Evolutionary conservation across 331 rosid species (phyloP).

Genomic region (Dryas integrifolia): DNA sequence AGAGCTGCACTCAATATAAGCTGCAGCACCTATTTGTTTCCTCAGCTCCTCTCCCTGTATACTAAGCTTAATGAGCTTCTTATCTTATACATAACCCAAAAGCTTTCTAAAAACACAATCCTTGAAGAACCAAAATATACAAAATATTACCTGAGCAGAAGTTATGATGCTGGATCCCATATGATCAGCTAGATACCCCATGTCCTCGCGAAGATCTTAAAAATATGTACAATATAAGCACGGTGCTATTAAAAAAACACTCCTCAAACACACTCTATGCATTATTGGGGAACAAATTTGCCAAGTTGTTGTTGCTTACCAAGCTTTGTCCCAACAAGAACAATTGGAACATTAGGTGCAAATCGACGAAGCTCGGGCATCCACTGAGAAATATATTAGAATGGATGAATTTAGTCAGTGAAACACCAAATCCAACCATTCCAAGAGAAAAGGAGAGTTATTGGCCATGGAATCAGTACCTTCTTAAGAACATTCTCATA

Average conservation of each 20-base stretch:
- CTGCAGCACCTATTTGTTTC: slow-evolving; percentile 95
- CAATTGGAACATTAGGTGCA: slow-evolving; percentile 91
- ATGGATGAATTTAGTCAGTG: slow-evolving; percentile 17
- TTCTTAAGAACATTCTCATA: slow-evolving; percentile 96
- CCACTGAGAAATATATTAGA: slow-evolving; percentile 56
- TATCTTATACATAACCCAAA: slow-evolving; percentile 11
- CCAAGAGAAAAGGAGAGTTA: background rate
- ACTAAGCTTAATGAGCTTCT: slow-evolving; percentile 17
- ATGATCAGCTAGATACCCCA: slow-evolving; percentile 65
- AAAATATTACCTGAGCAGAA: slow-evolving; percentile 63
- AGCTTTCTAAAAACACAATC: background rate
- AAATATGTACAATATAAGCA: slow-evolving; percentile 12
- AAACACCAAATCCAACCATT: background rate
- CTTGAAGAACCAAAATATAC: slow-evolving; percentile 10
- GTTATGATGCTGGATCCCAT: slow-evolving; percentile 70
- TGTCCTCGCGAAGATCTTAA: slow-evolving; percentile 84
- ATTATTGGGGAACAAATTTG: background rate
- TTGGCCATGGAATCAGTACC: slow-evolving; percentile 38
- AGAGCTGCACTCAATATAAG: slow-evolving; percentile 93
- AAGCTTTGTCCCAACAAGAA: slow-evolving; percentile 95
- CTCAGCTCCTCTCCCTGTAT: slow-evolving; percentile 93
- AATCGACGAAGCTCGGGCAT: slow-evolving; percentile 95
- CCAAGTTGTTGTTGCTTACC: slow-evolving; percentile 44
- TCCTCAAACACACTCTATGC: background rate
- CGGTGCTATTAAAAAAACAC: slow-evolving; percentile 11